Conservation (phyloP, 495 filamentous ascomycete species). For the Lichenothelia convexa region DNA sequence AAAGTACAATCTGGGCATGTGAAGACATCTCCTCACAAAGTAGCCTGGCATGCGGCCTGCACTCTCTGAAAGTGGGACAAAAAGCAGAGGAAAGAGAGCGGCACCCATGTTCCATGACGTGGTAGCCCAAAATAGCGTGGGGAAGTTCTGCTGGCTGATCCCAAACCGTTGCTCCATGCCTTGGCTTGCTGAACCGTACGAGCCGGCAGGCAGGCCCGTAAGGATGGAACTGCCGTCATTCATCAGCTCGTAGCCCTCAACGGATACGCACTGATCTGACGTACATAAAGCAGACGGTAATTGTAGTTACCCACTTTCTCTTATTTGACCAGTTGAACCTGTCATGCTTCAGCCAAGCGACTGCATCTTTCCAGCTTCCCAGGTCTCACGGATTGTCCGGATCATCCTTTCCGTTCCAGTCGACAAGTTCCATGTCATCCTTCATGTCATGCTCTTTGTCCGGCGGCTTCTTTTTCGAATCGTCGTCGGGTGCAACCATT, state of each 20-base stretch:
- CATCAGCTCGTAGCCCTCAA: no score
- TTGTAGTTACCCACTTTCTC: constrained; percentile 17
- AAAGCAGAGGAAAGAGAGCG: constrained; percentile 26
- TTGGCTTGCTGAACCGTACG: constrained; percentile 6
- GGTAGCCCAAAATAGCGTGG: constrained; percentile 34
- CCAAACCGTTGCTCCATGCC: constrained; percentile 11
- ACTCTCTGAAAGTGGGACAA: constrained; percentile 35
- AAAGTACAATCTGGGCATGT: neutral
- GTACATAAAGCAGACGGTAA: constrained; percentile 12
- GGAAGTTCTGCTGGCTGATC: constrained; percentile 29
- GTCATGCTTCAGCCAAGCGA: neutral
- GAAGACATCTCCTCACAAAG: constrained; percentile 7
- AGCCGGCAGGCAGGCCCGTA: constrained; percentile 7
- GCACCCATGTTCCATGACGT: constrained; percentile 33
- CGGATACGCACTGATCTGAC: no score
- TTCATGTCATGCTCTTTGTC: no score
- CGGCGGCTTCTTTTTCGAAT: no score
- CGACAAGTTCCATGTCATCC: constrained; percentile 6
- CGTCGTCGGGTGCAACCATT: no score
- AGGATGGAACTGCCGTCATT: no score
- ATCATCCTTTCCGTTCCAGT: constrained; percentile 13
- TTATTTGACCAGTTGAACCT: constrained; percentile 13
- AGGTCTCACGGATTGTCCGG: constrained; percentile 11
- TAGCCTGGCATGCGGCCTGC: constrained; percentile 30
- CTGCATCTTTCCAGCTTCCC: neutral